These are phyloP conservation scores for Rehmannia glutinosa DNA, from an alignment of 257 asterid species.

Conservation along the genomic window DNA sequence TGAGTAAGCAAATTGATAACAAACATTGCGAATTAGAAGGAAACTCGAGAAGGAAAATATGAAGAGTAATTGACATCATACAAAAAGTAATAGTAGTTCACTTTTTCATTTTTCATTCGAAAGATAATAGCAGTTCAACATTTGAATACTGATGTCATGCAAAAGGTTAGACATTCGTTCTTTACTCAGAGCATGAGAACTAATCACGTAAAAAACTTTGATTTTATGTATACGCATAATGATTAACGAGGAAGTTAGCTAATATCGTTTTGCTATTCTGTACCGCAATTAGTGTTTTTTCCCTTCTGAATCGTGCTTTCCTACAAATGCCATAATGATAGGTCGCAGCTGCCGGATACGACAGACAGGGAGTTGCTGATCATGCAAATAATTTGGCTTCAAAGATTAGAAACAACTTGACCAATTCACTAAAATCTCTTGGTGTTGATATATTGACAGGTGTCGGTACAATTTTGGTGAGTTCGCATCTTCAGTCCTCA, in stretches of 20 bases:
- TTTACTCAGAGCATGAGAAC: not conserved
- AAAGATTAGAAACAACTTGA: constrained; percentile 79
- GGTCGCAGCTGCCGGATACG: constrained; percentile 94
- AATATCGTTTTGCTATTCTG: not conserved
- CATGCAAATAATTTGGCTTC: constrained; percentile 91
- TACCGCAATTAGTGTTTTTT: not conserved
- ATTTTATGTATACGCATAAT: not conserved
- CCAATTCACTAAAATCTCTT: constrained; percentile 85
- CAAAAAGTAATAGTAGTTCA: no score
- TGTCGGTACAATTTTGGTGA: constrained; percentile 75
- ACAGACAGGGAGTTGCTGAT: constrained; percentile 90
- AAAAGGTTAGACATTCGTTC: not conserved
- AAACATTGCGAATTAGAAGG: not conserved
- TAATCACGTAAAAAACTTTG: not conserved
- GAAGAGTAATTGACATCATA: no score
- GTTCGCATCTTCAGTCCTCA: constrained; percentile 19
- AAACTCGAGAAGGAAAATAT: no score
- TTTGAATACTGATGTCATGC: not conserved
- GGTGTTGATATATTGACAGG: constrained; percentile 98
- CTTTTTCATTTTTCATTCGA: no score
- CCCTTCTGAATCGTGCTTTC: constrained; percentile 1
- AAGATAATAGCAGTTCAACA: no score
- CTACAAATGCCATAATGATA: constrained; percentile 27
- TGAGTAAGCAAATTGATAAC: not conserved
- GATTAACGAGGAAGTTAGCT: not conserved